These are phyloP conservation scores for Mucor racemosus DNA, from an alignment of 371 early-diverging fungal genomes.

Conservation along the genomic window DNA sequence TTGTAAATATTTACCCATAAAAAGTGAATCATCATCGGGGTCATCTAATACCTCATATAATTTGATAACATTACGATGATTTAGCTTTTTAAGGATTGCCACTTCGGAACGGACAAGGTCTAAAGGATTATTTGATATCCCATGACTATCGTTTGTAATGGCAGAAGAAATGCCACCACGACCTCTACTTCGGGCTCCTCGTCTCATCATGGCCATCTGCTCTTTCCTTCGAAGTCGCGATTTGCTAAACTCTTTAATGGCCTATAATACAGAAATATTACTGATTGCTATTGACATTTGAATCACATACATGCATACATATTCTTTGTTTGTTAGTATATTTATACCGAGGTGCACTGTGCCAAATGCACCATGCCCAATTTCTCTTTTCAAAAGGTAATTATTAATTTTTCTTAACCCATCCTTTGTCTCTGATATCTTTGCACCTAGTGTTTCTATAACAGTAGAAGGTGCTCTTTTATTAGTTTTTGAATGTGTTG, in stretches of 20 bases:
- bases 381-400: constrained; percentile 69
- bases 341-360: constrained; percentile 78
- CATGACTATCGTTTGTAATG: neutral
- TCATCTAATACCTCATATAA: constrained; percentile 88
- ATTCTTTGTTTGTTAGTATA: constrained; percentile 51
- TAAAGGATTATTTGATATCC: constrained; percentile 54
- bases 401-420: constrained; percentile 76
- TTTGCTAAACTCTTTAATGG: constrained; percentile 35
- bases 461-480: neutral
- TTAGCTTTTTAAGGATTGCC: constrained; percentile 85
- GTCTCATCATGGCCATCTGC: constrained; percentile 41
- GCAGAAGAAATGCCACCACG: neutral
- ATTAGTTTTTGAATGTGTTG: neutral
- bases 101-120: constrained; percentile 82
- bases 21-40: constrained; percentile 65
- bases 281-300: neutral
- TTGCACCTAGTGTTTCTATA: constrained; percentile 39
- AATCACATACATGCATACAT: constrained; percentile 43
- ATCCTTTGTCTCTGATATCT: constrained; percentile 63
- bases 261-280: constrained; percentile 19
- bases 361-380: constrained; percentile 90
- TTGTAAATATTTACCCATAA: constrained; percentile 41
- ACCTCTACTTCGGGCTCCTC: constrained; percentile 1
- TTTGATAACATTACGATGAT: constrained; percentile 77
- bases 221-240: constrained; percentile 25